These are phyloP conservation scores for Allium cepa DNA, from an alignment of 106 monocot species.

Conservation along the genomic window DNA sequence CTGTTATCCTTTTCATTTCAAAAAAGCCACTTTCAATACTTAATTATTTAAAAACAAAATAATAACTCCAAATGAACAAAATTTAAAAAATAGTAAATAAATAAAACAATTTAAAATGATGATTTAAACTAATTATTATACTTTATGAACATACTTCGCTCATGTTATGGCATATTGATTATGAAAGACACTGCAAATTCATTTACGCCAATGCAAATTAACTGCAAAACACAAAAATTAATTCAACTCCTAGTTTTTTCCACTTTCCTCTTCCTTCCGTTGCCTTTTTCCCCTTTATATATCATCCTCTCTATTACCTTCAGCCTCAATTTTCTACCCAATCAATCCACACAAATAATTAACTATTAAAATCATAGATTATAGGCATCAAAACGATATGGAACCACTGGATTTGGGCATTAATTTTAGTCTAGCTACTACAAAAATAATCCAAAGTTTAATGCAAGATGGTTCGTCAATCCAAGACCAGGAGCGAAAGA, in stretches of 20 bases:
- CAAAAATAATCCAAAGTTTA: conserved; percentile 11
- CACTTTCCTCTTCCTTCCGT: neutral
- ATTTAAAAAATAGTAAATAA: too few relatives aligned
- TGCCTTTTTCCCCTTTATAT: neutral
- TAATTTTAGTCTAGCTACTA: conserved; percentile 37
- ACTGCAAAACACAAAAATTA: too few relatives aligned
- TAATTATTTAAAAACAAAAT: neutral
- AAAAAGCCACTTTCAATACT: neutral
- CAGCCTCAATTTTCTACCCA: neutral
- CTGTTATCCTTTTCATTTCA: neutral
- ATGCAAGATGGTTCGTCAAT: neutral
- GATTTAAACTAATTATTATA: too few relatives aligned
- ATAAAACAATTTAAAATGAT: too few relatives aligned
- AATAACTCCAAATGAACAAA: too few relatives aligned
- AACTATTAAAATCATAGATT: conserved; percentile 5
- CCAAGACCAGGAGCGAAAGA: conserved; percentile 1
- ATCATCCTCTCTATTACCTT: neutral
- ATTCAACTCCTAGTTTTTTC: too few relatives aligned
- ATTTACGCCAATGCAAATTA: too few relatives aligned
- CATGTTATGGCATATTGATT: too few relatives aligned
- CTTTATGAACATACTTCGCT: neutral
- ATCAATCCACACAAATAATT: conserved; percentile 18
- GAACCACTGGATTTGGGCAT: conserved; percentile 31
- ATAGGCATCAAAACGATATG: conserved; percentile 4
- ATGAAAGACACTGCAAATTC: too few relatives aligned